Evolutionary conservation across 345 rosid species (phyloP), one percentile per base, ranked within the genome.

Genomic region (Zanthoxylum bungeanum): DNA sequence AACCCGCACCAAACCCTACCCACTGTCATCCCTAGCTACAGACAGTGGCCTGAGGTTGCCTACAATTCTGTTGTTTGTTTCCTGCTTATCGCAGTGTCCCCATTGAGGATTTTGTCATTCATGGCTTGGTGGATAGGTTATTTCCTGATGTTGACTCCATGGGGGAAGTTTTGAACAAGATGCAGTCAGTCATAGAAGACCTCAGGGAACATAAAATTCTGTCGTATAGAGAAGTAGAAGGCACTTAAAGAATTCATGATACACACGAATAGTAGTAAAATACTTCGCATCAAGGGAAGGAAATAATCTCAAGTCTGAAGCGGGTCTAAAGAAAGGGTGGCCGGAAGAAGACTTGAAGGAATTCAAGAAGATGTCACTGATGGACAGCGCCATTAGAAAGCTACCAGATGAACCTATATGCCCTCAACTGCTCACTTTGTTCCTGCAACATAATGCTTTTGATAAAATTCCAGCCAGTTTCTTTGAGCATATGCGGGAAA

Each of bases 331-430:
- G 78, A 60, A 34, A 59, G 72, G 58, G 7, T 59, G 61, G n/a
- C n/a, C n/a, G n/a, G n/a, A n/a, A n/a, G n/a, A n/a, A n/a, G n/a
- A 19, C 10, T 37, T 76, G 27, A 37, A 51, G 36, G 74, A 50
- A 5, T 69, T 58, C 36, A 33, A 47, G 3, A 34, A 34, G 7
- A 47, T 80, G 27, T 71, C 76, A 0, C 11, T 76, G 60, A 60
- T 64, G 37, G 56, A 49, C 3, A 16, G 28, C 34, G 31, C 24
- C 46, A 33, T 70, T 19, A 4, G 14, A 9, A 69, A 3, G 22
- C 78, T 81, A 46, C 82, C 85, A 0, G 25, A 44, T 27, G 51
- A n/a, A 10, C 70, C 71, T 16, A 56, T 66, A n/a, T 78, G 80
- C 50, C 85, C 80, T 44, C 66, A 64, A 25, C 69, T 66, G 36